phyloP scores from a whole-genome alignment of 2,329 filamentous ascomycete species.

The Aspergillus sp. region DNA sequence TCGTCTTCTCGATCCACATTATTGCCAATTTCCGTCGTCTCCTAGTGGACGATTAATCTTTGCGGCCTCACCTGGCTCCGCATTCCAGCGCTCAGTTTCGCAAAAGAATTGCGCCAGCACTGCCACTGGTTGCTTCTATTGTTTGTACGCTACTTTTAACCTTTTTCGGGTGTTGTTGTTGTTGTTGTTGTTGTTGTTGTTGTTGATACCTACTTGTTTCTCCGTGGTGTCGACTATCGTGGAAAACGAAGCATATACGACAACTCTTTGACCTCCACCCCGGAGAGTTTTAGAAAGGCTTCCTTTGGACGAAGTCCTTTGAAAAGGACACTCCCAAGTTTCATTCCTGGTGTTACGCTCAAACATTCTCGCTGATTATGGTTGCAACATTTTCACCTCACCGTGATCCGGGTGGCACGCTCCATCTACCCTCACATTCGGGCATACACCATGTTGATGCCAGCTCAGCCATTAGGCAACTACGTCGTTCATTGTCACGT shows the following conservation, averaged over 20 bases:
- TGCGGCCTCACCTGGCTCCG: conserved; percentile 4
- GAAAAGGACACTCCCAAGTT: background rate
- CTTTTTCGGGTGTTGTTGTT: no score
- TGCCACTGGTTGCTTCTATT: conserved; percentile 23
- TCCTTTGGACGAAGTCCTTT: background rate
- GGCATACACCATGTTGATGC: conserved; percentile 75
- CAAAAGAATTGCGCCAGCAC: conserved; percentile 51
- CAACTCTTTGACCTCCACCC: no score
- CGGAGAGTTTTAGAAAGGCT: background rate
- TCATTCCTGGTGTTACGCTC: background rate
- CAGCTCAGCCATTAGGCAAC: conserved; percentile 69
- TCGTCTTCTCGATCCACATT: background rate
- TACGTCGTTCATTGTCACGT: conserved; percentile 79
- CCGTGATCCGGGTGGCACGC: conserved; percentile 58
- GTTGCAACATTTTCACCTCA: conserved; percentile 43
- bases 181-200: no score
- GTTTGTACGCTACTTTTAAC: no score
- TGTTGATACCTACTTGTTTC: no score
- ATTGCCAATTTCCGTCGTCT: background rate
- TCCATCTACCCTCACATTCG: conserved; percentile 81
- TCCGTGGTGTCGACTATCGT: no score
- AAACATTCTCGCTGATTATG: conserved; percentile 22
- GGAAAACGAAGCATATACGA: no score
- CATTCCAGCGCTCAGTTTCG: conserved; percentile 19
- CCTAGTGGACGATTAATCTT: background rate